Percentiles rank a stretch among this genome's conserved stretches.
These are phyloP conservation scores for Thalassiosira delicatula DNA, from an alignment of 352 stramenopile species.

Conservation along the genomic window DNA sequence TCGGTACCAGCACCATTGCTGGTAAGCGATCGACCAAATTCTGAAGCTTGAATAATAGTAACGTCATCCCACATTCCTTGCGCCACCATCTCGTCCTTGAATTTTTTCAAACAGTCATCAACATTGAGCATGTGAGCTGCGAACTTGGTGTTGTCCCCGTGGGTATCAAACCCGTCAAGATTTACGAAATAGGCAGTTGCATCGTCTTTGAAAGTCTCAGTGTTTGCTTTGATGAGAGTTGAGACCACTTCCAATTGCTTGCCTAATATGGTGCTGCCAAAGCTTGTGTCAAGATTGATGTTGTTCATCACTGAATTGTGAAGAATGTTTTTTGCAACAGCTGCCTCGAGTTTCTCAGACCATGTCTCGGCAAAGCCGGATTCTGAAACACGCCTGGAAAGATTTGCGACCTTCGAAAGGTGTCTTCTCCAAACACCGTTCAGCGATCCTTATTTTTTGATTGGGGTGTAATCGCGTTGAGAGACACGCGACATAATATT, in stretches of 20 bases:
- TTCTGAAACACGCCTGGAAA: neutral
- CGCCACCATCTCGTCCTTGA: conserved; percentile 62
- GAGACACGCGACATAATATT: too few relatives aligned
- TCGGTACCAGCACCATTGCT: conserved; percentile 73
- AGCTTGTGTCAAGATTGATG: conserved; percentile 7
- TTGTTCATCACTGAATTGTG: conserved; percentile 1
- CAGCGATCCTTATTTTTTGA: conserved; percentile 1
- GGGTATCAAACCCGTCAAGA: conserved; percentile 64
- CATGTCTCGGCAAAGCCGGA: conserved; percentile 43
- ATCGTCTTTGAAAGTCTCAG: conserved; percentile 25
- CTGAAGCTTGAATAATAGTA: conserved; percentile 54
- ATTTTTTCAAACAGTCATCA: conserved; percentile 58
- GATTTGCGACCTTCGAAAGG: neutral
- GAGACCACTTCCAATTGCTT: conserved; percentile 50
- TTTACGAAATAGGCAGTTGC: conserved; percentile 50
- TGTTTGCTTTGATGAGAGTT: conserved; percentile 33
- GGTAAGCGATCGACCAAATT: conserved; percentile 74
- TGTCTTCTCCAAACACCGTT: neutral
- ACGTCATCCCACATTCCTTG: conserved; percentile 65
- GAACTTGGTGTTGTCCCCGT: conserved; percentile 33
- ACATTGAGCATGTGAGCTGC: conserved; percentile 29
- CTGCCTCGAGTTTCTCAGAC: conserved; percentile 3
- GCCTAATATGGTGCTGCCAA: conserved; percentile 6
- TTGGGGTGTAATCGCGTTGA: too few relatives aligned
- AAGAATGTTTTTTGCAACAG: conserved; percentile 14